phyloP scores from a whole-genome alignment of 805 yeast genomes.

The Pichia occidentalis region DNA sequence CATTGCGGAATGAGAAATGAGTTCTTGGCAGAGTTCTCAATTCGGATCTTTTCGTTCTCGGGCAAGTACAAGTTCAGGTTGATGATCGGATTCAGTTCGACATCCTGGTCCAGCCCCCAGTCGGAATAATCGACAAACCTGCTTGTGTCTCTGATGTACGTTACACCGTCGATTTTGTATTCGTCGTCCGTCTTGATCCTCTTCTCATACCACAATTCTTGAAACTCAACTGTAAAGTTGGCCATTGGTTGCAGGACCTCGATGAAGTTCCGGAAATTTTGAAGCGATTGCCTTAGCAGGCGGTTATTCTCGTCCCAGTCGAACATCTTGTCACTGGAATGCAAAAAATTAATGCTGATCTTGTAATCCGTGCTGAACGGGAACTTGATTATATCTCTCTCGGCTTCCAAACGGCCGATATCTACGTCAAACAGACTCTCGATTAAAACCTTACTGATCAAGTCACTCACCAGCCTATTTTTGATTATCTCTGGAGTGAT shows the following conservation, averaged over 20 bases:
- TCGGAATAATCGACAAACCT: conserved; percentile 80
- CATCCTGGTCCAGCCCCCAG: conserved; percentile 54
- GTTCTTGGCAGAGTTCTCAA: conserved; percentile 42
- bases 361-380: conserved; percentile 64
- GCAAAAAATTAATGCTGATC: conserved; percentile 65
- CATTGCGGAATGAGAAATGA: conserved; percentile 81
- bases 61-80: conserved; percentile 71
- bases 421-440: conserved; percentile 31
- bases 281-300: conserved; percentile 25
- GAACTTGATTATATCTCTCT: conserved; percentile 31
- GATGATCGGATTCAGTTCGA: conserved; percentile 54
- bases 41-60: conserved; percentile 36
- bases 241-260: conserved; percentile 44
- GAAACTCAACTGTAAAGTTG: conserved; percentile 72
- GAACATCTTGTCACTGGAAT: conserved; percentile 61
- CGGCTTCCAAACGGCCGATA: conserved; percentile 19
- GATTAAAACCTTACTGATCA: conserved; percentile 32
- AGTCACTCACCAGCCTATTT: conserved; percentile 30
- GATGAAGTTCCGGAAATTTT: conserved; percentile 48
- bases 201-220: conserved; percentile 61
- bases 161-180: conserved; percentile 20
- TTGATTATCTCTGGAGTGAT: conserved; percentile 25
- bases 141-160: conserved; percentile 50
- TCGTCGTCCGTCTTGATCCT: conserved; percentile 25
- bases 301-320: conserved; percentile 68